Base-by-base conservation (phyloP, 2,329 filamentous ascomycete species). In the Ceratocystis harringtonii region DNA sequence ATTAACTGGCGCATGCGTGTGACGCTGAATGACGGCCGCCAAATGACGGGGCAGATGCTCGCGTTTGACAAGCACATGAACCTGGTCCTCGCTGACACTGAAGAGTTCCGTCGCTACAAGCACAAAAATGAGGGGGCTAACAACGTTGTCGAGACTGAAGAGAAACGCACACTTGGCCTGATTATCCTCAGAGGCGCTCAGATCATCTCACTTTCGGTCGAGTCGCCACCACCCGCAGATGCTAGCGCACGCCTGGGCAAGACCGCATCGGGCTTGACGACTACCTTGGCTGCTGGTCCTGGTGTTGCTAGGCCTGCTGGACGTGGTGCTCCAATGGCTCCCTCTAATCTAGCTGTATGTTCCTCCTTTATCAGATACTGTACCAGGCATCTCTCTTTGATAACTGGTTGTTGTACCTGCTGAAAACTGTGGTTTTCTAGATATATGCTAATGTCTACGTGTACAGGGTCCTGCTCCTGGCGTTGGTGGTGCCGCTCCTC, bases 11-110 rank as follows among this genome's bases (percentile, higher is more conserved):
- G 92, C 78, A 97, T 99, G 92, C 88, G 92, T 75, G 88, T 96
- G 70, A 97, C 92, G 66, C 83, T 99, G 75, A 90, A 90, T 74
- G 94, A 99, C 79, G 90, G 90, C 70, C 87, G 94, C 73, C 90
- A 96, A 76, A 95, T 99, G 86, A 92, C 91, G 50, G 94, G 92
- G 68, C 91, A 97, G 77, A 96, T 99, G 90, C 84, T 99, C 71
- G 94, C 94, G 65, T 99, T 97, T 73, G 94, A 99, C 77, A 97
- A 97, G 91, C 94, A 99, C 78, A 99, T 99, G 94, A 99, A 99
- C 76, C 84, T 99, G 70, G 94, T 99, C 68, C 88, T 99, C 69
- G 94, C 92, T 77, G 94, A 99, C 74, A 97, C 94, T 70, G 94
- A 99, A 83, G 92, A 97, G 76, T 96, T 96, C 77, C 89, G 92